Evolutionary conservation across 2,329 filamentous ascomycete genomes (phyloP).

Genomic region (Phialophora chinensis): DNA sequence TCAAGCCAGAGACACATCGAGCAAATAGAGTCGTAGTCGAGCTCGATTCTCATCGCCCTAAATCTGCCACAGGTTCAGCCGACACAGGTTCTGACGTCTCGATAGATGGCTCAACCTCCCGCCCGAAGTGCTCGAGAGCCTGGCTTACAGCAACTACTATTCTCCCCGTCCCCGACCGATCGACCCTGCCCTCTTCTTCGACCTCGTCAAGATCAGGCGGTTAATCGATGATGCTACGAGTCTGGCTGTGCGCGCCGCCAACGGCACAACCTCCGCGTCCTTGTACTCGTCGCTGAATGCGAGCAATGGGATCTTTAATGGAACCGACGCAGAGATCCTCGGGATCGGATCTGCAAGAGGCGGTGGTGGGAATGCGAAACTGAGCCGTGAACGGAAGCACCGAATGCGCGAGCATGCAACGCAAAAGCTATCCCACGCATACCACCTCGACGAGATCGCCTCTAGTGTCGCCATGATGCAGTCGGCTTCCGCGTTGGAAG

Average conservation of each 20-base stretch:
- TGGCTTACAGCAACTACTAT: slow-evolving; percentile 80
- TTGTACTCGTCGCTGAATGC: slow-evolving; percentile 63
- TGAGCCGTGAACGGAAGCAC: slow-evolving; percentile 77
- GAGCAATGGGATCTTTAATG: slow-evolving; percentile 57
- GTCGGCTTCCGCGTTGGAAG: slow-evolving; percentile 75
- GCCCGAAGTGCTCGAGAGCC: slow-evolving; percentile 76
- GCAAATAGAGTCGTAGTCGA: background rate
- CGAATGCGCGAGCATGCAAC: slow-evolving; percentile 81
- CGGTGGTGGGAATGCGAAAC: slow-evolving; percentile 65
- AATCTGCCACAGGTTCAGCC: background rate
- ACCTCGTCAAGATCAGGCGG: slow-evolving; percentile 79
- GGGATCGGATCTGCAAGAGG: slow-evolving; percentile 64
- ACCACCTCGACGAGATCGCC: slow-evolving; percentile 80
- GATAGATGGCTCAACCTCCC: slow-evolving; percentile 74
- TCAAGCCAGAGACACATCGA: background rate
- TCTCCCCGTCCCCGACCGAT: slow-evolving; percentile 76
- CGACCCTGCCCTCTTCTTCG: slow-evolving; percentile 81
- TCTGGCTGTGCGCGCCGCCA: slow-evolving; percentile 77
- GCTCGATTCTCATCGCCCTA: background rate
- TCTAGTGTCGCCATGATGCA: slow-evolving; percentile 86
- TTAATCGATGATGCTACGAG: slow-evolving; percentile 81
- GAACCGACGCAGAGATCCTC: slow-evolving; percentile 57
- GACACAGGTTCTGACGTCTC: background rate
- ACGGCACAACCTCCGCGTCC: slow-evolving; percentile 70
- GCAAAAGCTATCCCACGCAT: slow-evolving; percentile 76